Evolutionary conservation across 139 green algal genomes (phyloP).

Genomic region (Coccomyxa sp.): DNA sequence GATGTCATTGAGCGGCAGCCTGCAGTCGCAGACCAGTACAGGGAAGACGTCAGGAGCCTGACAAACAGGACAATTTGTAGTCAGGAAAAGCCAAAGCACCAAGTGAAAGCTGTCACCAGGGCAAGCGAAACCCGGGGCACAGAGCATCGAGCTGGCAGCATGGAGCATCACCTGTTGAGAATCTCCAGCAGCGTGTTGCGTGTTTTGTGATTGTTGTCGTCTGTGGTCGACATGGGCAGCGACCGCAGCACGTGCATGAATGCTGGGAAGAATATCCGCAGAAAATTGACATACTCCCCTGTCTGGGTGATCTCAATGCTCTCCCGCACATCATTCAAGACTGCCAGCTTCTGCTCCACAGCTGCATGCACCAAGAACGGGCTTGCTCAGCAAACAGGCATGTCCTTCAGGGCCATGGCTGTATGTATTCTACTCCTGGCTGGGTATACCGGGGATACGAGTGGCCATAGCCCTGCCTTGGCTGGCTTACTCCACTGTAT

Average conservation of each 20-base stretch:
- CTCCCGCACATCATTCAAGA: not conserved
- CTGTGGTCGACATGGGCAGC: constrained; percentile 9
- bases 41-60: not conserved
- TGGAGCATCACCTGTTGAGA: constrained; percentile 29
- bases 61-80: not conserved
- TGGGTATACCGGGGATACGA: no score
- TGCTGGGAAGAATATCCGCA: constrained; percentile 39
- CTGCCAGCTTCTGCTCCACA: not conserved
- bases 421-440: no score
- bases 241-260: constrained; percentile 38
- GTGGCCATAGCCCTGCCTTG: no score
- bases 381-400: no score
- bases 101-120: not conserved
- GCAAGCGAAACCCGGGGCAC: not conserved
- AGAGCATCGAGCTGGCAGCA: not conserved
- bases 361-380: not conserved
- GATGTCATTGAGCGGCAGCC: constrained; percentile 69
- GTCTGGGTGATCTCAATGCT: constrained; percentile 40
- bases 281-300: constrained; percentile 42
- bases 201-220: constrained; percentile 40
- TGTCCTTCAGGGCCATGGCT: no score
- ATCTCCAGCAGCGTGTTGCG: constrained; percentile 50
- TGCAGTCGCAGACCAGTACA: constrained; percentile 31
- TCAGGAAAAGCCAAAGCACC: not conserved
- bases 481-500: no score